Evolutionary conservation across 495 filamentous ascomycete species (phyloP), one percentile per base, ranked within the genome.

Genomic region (Neurospora sp.): DNA sequence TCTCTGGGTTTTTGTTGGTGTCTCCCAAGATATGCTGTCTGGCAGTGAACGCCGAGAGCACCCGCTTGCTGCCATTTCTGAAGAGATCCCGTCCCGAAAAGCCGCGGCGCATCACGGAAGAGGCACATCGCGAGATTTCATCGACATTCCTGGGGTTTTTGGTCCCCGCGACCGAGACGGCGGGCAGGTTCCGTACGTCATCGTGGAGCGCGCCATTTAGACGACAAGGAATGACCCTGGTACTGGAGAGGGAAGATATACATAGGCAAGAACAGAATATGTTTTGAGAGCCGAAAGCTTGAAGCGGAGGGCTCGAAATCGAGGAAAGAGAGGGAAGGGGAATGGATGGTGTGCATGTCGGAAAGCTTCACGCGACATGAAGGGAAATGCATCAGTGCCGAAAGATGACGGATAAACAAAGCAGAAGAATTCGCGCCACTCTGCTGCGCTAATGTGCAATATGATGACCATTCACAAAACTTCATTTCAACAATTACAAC

Each of bases 381-480:
- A 28, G 2, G 11, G 21, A 59, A 59, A 59, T 28, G 45, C 45
- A 24, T 2, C 5, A 54, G 5, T 54, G 21, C 13, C 21, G 13
- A 10, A 54, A 15, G 45, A 13, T 62, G 54, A 62, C 21, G 21
- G 21, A 28, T 28, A 0, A 34, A 19, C 5, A 3, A 34, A 1
- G 6, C 54, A 62, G 7, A 6, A 31, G 4, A 6, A 34, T 62
- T 62, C 1, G 28, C 24, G 1, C 5, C 10, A 8, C 0, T 13
- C 11, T 28, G 28, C 13, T 34, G 2, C 2, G 0, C 17, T 24
- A 3, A 3, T 17, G 11, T 5, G 1, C 2, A 8, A 62, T 62
- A 62, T 62, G 11, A 31, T 0, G 4, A 0, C 0, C 0, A 3
- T 0, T 0, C 1, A 15, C 4, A 17, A 0, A 0, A 0, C 24